Conservation (phyloP, 1,284 basidiomycete genomes). For the Puccinia triticina region DNA sequence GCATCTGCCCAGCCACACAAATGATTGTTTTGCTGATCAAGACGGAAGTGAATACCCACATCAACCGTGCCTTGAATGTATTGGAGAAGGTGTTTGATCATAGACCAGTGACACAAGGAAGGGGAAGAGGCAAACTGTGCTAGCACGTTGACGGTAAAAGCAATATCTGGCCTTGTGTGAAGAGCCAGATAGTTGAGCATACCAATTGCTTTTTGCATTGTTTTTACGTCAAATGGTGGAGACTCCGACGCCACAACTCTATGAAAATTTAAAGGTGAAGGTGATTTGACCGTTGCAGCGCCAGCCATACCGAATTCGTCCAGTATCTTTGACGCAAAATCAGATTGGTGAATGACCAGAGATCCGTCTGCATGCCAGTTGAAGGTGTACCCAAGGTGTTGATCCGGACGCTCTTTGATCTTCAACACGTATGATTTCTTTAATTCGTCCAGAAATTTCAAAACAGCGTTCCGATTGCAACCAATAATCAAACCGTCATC, state of each 20-base stretch:
- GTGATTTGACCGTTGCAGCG: neutral
- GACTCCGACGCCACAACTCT: neutral
- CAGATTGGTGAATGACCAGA: constrained; percentile 6
- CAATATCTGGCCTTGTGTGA: constrained; percentile 10
- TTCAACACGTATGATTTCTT: constrained; percentile 10
- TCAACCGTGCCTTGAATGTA: too few relatives aligned
- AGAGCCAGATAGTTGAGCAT: constrained; percentile 14
- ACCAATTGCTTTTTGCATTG: constrained; percentile 17
- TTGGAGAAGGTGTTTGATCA: too few relatives aligned
- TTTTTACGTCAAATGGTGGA: too few relatives aligned
- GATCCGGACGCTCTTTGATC: constrained; percentile 7
- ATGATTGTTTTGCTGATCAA: too few relatives aligned
- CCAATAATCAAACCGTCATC: neutral
- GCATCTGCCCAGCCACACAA: too few relatives aligned
- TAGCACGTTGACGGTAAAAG: neutral
- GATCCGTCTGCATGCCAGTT: too few relatives aligned
- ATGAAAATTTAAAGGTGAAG: neutral
- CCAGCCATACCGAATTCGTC: neutral
- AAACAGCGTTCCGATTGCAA: neutral
- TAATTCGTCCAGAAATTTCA: neutral
- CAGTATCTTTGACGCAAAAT: neutral
- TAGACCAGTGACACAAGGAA: too few relatives aligned
- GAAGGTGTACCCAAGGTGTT: constrained; percentile 26
- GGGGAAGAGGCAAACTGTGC: neutral
- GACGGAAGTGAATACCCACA: too few relatives aligned